Evolutionary conservation across 2,329 filamentous ascomycete genomes (phyloP).

Genomic region (Pyricularia sp.): DNA sequence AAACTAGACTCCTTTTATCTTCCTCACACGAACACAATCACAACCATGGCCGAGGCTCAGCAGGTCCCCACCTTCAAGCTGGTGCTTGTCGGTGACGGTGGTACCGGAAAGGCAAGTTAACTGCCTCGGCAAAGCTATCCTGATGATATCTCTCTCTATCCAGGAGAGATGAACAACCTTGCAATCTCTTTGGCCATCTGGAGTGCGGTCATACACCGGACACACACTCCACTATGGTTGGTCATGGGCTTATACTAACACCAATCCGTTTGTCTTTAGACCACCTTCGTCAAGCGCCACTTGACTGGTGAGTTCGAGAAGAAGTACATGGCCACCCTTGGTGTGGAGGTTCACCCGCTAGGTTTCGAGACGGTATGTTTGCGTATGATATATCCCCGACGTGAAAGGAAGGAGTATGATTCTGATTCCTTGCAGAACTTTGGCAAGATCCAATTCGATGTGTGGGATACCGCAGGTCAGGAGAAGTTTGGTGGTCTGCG

Average conservation of each 20-base stretch:
- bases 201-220: neutral
- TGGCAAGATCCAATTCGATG: conserved; percentile 95
- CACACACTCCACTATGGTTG: neutral
- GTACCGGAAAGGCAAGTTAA: conserved; percentile 88
- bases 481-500: conserved; percentile 99
- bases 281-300: conserved; percentile 99
- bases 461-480: conserved; percentile 98
- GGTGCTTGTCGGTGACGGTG: conserved; percentile 97
- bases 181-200: neutral
- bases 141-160: neutral
- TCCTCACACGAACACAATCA: conserved; percentile 22
- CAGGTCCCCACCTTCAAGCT: conserved; percentile 90
- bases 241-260: conserved; percentile 13
- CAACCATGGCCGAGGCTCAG: conserved; percentile 53
- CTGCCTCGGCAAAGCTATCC: neutral
- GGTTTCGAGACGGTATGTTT: conserved; percentile 89
- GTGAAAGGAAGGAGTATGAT: conserved; percentile 2
- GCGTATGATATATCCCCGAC: conserved; percentile 1
- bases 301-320: conserved; percentile 99
- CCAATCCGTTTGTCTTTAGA: conserved; percentile 45
- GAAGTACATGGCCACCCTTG: conserved; percentile 99
- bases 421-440: conserved; percentile 61
- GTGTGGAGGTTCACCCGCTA: conserved; percentile 98
- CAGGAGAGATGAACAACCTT: neutral
- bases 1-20: conserved; percentile 20